A percentile compares a stretch with the other conserved stretches of the same genome.
phyloP scores from a whole-genome alignment of 495 filamentous ascomycete species.

The Penicillium cataractarum region DNA sequence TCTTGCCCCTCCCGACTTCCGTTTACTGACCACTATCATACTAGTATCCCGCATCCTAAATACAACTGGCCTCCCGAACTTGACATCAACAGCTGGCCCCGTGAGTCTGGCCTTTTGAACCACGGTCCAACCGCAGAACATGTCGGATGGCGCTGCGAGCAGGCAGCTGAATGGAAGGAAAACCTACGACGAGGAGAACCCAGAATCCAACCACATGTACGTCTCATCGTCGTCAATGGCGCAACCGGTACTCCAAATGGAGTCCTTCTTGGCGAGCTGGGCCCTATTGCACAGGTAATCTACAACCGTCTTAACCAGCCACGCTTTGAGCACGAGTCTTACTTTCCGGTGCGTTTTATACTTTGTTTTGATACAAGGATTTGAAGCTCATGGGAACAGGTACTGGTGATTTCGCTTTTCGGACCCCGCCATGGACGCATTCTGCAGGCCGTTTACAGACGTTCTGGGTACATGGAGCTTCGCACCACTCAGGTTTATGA shows the following conservation, averaged over 20 bases:
- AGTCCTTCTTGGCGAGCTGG: neutral
- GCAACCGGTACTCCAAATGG: neutral
- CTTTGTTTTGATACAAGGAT: neutral
- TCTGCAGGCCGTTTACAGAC: constrained; percentile 5
- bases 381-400: neutral
- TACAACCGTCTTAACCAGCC: constrained; percentile 4
- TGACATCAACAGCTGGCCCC: constrained; percentile 4
- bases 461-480: neutral
- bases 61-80: neutral
- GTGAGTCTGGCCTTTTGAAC: neutral
- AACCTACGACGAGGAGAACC: neutral
- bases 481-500: neutral
- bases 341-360: neutral
- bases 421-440: neutral
- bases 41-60: constrained; percentile 1
- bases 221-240: neutral
- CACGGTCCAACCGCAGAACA: neutral
- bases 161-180: constrained; percentile 6
- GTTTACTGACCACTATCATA: neutral
- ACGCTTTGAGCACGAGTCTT: neutral
- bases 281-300: constrained; percentile 1
- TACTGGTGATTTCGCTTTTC: constrained; percentile 5
- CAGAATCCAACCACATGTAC: neutral
- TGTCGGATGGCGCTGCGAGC: constrained; percentile 2
- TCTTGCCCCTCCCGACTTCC: neutral